A percentile compares a stretch with the other conserved stretches of the same genome.
phyloP scores from a whole-genome alignment of 2,329 filamentous ascomycete species.

The Calonectria multiphialidica region DNA sequence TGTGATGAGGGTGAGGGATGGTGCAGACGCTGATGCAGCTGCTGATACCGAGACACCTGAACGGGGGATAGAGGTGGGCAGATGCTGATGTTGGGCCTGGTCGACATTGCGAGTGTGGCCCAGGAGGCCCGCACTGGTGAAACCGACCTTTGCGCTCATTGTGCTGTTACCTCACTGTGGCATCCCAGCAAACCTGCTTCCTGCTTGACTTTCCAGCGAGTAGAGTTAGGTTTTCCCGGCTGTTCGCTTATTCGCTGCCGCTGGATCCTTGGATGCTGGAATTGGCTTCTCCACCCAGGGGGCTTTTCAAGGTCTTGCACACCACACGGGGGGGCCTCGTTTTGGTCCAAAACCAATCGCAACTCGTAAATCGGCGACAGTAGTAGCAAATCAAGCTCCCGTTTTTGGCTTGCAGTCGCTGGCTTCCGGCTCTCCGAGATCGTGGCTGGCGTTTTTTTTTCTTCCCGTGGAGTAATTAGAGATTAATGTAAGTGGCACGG shows the following conservation, averaged over 20 bases:
- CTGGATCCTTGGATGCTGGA: constrained; percentile 12
- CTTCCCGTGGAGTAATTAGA: constrained; percentile 11
- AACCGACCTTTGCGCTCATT: constrained; percentile 46
- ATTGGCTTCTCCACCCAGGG: constrained; percentile 16
- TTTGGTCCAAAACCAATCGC: constrained; percentile 10
- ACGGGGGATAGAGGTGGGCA: constrained; percentile 22
- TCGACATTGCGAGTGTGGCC: constrained; percentile 31
- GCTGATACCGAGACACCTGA: constrained; percentile 26
- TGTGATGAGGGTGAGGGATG: constrained; percentile 29
- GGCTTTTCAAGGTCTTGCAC: constrained; percentile 6
- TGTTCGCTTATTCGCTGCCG: constrained; percentile 7
- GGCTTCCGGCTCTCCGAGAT: background rate
- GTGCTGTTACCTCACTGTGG: constrained; percentile 36
- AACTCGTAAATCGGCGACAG: constrained; percentile 6
- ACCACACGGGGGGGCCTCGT: background rate
- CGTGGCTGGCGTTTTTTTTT: background rate
- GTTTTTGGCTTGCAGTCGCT: background rate
- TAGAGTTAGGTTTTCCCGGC: background rate
- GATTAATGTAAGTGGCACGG: constrained; percentile 16
- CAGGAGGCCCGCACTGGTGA: constrained; percentile 44
- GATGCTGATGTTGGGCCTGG: constrained; percentile 31
- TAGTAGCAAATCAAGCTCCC: background rate
- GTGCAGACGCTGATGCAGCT: constrained; percentile 31
- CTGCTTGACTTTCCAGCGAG: constrained; percentile 1
- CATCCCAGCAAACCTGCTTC: constrained; percentile 40